Conservation (phyloP, 305 asterid genomes). For the Fraxinus velutina region DNA sequence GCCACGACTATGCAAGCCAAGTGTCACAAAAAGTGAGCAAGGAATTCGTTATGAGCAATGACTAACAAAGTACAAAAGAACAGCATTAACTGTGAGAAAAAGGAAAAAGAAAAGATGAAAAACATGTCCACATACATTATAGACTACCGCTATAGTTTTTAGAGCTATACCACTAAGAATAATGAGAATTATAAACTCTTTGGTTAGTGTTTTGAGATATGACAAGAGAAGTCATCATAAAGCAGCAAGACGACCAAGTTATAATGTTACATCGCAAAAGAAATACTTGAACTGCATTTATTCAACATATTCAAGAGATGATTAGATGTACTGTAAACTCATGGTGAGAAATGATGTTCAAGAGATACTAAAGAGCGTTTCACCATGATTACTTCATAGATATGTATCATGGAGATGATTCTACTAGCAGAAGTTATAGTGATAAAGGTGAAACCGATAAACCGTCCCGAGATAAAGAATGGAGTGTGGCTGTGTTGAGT, state of each 20-base stretch:
- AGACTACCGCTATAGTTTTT: not conserved
- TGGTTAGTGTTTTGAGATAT: not conserved
- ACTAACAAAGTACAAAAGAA: not conserved
- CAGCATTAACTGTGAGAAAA: not conserved
- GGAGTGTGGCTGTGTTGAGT: not conserved
- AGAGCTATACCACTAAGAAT: not conserved
- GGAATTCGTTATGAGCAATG: not conserved
- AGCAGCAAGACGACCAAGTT: not conserved
- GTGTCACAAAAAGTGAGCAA: not conserved
- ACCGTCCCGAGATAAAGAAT: not conserved
- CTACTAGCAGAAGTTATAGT: not conserved
- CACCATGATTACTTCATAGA: not conserved
- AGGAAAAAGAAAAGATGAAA: not conserved
- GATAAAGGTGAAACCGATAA: not conserved
- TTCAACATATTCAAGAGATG: not conserved
- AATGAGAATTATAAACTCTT: not conserved
- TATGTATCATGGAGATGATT: not conserved
- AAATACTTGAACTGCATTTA: not conserved
- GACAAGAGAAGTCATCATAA: not conserved
- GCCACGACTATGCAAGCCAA: slow-evolving; percentile 58
- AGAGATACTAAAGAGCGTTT: not conserved
- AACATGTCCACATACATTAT: not conserved
- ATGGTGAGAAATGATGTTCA: not conserved
- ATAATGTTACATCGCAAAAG: not conserved
- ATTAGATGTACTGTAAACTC: not conserved